Evolutionary conservation across 2,329 filamentous ascomycete genomes (phyloP).

Genomic region (Hymenoscyphus infarciens): DNA sequence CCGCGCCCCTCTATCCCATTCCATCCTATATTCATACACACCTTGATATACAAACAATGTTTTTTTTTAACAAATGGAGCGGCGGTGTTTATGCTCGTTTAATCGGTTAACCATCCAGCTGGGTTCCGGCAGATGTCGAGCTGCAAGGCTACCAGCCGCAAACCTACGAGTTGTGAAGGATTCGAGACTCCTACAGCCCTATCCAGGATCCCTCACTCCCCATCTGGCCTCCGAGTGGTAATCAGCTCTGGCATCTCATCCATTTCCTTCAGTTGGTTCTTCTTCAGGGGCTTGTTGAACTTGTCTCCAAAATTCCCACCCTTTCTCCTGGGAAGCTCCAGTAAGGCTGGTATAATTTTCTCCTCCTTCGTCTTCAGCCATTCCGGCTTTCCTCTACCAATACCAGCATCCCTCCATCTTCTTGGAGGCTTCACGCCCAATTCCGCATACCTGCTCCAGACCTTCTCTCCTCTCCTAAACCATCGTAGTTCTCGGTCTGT

Average conservation of each 20-base stretch:
- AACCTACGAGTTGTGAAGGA: background rate
- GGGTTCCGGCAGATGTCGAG: background rate
- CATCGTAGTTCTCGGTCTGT: conserved; percentile 56
- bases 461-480: conserved; percentile 55
- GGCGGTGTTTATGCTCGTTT: background rate
- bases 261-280: background rate
- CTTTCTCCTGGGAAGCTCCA: conserved; percentile 23
- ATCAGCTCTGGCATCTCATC: conserved; percentile 11
- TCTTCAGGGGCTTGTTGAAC: background rate
- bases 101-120: background rate
- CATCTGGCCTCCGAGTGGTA: conserved; percentile 6
- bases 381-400: conserved; percentile 33
- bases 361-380: conserved; percentile 17
- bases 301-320: conserved; percentile 8
- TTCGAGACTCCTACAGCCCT: background rate
- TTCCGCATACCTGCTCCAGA: conserved; percentile 59
- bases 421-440: conserved; percentile 59
- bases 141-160: background rate
- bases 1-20: background rate
- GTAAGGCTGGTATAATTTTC: conserved; percentile 16
- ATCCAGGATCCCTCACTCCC: background rate
- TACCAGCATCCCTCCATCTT: conserved; percentile 49
- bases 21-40: background rate
- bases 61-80: background rate
- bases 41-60: background rate